Conservation (phyloP, 2,329 filamentous ascomycete species). For the Elsinoe necatrix region DNA sequence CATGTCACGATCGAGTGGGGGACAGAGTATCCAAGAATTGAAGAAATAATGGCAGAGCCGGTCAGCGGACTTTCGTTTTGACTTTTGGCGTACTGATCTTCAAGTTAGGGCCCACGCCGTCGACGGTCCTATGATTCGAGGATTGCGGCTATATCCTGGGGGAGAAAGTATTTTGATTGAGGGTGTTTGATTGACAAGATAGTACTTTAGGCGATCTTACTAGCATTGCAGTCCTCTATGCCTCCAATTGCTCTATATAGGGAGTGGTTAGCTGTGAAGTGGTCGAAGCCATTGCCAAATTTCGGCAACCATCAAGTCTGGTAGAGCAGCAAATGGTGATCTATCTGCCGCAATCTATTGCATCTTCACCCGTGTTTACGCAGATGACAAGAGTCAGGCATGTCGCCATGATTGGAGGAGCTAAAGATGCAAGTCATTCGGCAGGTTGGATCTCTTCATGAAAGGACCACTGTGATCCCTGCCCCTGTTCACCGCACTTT, state of each 20-base stretch:
- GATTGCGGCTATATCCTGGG: slow-evolving; percentile 6
- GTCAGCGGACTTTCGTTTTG: background rate
- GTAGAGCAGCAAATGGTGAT: background rate
- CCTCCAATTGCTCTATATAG: background rate
- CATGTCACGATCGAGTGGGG: slow-evolving; percentile 8
- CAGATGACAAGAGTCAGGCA: background rate
- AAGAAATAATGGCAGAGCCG: background rate
- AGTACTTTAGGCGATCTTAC: background rate
- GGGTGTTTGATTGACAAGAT: background rate
- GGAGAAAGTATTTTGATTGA: background rate
- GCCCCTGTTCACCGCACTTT: background rate
- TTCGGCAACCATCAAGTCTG: background rate
- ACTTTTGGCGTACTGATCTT: slow-evolving; percentile 11
- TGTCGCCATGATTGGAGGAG: background rate
- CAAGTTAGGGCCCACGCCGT: slow-evolving; percentile 3
- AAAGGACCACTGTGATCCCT: background rate
- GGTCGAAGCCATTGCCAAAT: background rate
- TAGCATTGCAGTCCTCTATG: background rate
- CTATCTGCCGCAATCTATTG: background rate
- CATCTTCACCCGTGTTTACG: background rate
- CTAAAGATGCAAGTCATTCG: slow-evolving; percentile 11
- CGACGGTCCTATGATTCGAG: slow-evolving; percentile 4
- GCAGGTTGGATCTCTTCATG: slow-evolving; percentile 3
- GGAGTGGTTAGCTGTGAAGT: background rate
- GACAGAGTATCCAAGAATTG: background rate